These are phyloP conservation scores for Dactylellina drechsleri DNA, from an alignment of 2,329 filamentous ascomycete species.

Conservation along the genomic window DNA sequence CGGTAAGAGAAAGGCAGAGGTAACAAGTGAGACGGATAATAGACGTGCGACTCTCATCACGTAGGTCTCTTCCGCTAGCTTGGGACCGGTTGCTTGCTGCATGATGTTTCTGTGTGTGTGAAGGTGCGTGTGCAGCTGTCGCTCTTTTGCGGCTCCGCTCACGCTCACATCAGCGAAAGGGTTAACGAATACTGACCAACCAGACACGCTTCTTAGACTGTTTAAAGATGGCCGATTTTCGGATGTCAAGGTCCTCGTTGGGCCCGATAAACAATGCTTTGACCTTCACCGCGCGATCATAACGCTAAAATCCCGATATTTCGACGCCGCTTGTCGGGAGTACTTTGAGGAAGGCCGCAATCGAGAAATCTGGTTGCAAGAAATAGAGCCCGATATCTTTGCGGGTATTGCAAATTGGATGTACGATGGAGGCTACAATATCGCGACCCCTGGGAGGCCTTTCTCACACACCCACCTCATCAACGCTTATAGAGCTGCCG, in stretches of 20 bases:
- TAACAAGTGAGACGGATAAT: too few species aligned
- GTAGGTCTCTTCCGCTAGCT: too few species aligned
- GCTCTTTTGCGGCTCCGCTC: too few species aligned
- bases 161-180: not conserved
- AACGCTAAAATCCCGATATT: not conserved
- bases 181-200: not conserved
- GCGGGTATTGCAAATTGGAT: not conserved
- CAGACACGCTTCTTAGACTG: not conserved
- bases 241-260: slow-evolving; percentile 18
- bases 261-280: slow-evolving; percentile 1
- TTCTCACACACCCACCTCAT: not conserved
- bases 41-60: too few species aligned
- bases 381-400: not conserved
- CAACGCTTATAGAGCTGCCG: not conserved
- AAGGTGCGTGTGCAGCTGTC: too few species aligned
- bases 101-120: too few species aligned
- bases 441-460: not conserved
- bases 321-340: slow-evolving; percentile 1
- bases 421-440: slow-evolving; percentile 1
- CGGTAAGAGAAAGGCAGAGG: too few species aligned
- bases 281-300: slow-evolving; percentile 14
- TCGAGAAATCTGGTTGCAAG: not conserved
- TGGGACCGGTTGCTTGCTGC: too few species aligned
- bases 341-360: slow-evolving; percentile 11
- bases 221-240: slow-evolving; percentile 3